Conservation (phyloP, 1,139 yeast genomes). For the Yamadazyma triangularis region DNA sequence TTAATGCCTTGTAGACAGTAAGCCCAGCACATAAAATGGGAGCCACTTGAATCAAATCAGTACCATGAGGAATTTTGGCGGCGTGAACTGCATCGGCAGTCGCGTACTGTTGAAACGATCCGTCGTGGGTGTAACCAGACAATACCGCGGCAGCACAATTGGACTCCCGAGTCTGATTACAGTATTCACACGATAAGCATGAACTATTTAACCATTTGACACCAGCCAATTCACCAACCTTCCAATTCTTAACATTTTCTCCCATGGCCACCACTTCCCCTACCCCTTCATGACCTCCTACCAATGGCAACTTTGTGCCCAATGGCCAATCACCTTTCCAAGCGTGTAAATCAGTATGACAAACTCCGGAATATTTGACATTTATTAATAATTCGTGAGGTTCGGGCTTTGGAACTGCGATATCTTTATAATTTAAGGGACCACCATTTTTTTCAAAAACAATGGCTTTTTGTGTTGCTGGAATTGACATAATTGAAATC, state of each 20-base stretch:
- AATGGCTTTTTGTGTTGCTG: conserved; percentile 36
- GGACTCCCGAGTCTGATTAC: conserved; percentile 61
- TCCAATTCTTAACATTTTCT: conserved; percentile 58
- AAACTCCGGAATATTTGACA: conserved; percentile 73
- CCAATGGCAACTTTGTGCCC: conserved; percentile 61
- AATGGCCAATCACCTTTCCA: conserved; percentile 83
- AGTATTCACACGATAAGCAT: conserved; percentile 65
- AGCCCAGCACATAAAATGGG: conserved; percentile 84
- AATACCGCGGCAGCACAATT: conserved; percentile 65
- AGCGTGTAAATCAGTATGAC: conserved; percentile 77
- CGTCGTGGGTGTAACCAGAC: conserved; percentile 77
- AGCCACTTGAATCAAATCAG: conserved; percentile 69
- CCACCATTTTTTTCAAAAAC: conserved; percentile 36
- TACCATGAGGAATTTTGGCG: conserved; percentile 65
- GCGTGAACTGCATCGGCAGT: conserved; percentile 86
- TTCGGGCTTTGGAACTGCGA: conserved; percentile 66
- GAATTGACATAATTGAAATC: too few species aligned
- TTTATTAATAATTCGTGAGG: conserved; percentile 63
- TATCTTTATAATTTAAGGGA: conserved; percentile 53
- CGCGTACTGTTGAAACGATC: conserved; percentile 77
- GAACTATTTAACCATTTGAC: conserved; percentile 74
- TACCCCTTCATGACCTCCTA: conserved; percentile 85
- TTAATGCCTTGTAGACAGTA: conserved; percentile 74
- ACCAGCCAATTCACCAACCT: conserved; percentile 71
- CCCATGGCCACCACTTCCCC: conserved; percentile 75